Conservation (phyloP, 129 eudicot genomes). For the Deinandra increscens region DNA sequence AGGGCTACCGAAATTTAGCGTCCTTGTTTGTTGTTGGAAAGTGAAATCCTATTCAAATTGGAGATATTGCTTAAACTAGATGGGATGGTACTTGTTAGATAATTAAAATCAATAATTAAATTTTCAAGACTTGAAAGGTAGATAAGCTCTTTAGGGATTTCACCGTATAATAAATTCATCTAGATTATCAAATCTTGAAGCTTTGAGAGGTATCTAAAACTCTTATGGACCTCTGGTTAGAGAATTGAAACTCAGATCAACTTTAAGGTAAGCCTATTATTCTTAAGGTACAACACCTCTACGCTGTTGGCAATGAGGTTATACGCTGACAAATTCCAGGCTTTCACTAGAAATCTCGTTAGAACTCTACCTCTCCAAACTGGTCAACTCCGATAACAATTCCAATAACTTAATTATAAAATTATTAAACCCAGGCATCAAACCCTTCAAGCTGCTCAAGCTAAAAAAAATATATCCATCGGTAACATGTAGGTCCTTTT, state of each 20-base stretch:
- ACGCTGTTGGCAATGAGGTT: constrained; percentile 31
- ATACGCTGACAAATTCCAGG: constrained; percentile 44
- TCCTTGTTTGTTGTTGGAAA: constrained; percentile 56
- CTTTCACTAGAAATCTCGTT: constrained; percentile 49
- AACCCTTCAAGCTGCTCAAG: constrained; percentile 47
- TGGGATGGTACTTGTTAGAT: constrained; percentile 63
- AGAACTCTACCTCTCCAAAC: constrained; percentile 61
- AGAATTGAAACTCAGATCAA: constrained; percentile 86
- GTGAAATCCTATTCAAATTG: constrained; percentile 75
- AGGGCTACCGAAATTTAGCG: constrained; percentile 74
- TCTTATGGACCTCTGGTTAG: constrained; percentile 54
- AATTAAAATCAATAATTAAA: constrained; percentile 77
- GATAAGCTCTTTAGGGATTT: constrained; percentile 80
- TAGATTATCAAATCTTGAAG: constrained; percentile 73
- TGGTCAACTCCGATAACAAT: constrained; percentile 33
- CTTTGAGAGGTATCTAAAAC: constrained; percentile 64
- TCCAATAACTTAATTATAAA: constrained; percentile 46
- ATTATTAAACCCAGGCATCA: constrained; percentile 50
- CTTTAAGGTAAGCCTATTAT: constrained; percentile 55
- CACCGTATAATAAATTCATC: constrained; percentile 81
- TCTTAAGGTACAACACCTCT: constrained; percentile 73
- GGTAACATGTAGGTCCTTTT: too few species aligned
- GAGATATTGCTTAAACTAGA: constrained; percentile 66
- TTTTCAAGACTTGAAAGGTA: constrained; percentile 56
- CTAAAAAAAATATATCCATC: constrained; percentile 41